Evolutionary conservation across 2,329 filamentous ascomycete species (phyloP).

Genomic region (Trichothecium sympodiale): DNA sequence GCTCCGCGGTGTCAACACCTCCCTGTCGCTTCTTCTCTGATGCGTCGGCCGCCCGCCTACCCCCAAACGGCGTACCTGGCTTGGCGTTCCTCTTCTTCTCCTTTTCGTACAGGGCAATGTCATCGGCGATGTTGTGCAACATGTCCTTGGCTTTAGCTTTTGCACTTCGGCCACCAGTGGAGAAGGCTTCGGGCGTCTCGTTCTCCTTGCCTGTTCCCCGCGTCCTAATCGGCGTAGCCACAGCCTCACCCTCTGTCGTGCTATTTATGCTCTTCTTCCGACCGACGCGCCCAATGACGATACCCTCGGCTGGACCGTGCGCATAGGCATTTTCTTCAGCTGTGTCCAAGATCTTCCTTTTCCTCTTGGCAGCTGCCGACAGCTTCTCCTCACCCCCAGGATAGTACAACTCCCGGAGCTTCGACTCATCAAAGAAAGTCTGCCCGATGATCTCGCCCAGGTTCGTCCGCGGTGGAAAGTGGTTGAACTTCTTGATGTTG

Average conservation of each 20-base stretch:
- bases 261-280: constrained; percentile 15
- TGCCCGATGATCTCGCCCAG: constrained; percentile 87
- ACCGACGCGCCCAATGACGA: constrained; percentile 28
- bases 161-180: constrained; percentile 71
- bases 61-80: constrained; percentile 44
- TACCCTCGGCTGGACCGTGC: constrained; percentile 34
- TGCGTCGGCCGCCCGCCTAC: constrained; percentile 49
- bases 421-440: constrained; percentile 60
- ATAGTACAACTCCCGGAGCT: constrained; percentile 56
- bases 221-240: constrained; percentile 27
- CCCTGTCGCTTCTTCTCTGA: constrained; percentile 41
- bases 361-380: constrained; percentile 31
- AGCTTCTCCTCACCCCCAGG: constrained; percentile 44
- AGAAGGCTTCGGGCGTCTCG: constrained; percentile 57
- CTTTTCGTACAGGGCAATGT: constrained; percentile 85
- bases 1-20: constrained; percentile 29
- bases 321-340: constrained; percentile 39
- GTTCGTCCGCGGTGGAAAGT: constrained; percentile 84
- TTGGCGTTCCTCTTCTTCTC: constrained; percentile 67
- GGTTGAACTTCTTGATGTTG: constrained; percentile 65
- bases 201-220: constrained; percentile 67
- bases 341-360: constrained; percentile 36
- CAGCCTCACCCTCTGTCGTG: constrained; percentile 7
- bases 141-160: constrained; percentile 74
- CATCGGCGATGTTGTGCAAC: constrained; percentile 66